phyloP scores from a whole-genome alignment of 2,329 filamentous ascomycete genomes.

The Trichoderma sp. region DNA sequence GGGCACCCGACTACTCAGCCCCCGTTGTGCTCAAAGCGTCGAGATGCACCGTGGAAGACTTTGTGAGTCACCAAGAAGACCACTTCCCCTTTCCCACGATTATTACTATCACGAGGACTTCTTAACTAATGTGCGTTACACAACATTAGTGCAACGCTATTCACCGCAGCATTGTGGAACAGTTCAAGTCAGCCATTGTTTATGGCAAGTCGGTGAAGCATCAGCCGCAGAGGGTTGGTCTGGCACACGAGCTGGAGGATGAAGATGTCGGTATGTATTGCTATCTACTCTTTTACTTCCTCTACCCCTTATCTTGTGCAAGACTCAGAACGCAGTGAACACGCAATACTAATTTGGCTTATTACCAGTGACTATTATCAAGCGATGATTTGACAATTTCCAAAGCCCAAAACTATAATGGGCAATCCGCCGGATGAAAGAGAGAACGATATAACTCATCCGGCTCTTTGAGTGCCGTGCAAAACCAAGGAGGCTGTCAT shows the following conservation, averaged over 20 bases:
- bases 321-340: background rate
- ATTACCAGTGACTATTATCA: constrained; percentile 54
- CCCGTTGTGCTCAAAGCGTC: constrained; percentile 84
- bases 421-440: constrained; percentile 3
- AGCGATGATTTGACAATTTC: constrained; percentile 50
- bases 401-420: constrained; percentile 10
- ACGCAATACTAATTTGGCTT: background rate
- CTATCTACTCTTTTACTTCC: background rate
- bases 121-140: constrained; percentile 37
- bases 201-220: constrained; percentile 99
- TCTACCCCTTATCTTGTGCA: background rate
- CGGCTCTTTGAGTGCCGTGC: background rate
- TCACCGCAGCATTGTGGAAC: constrained; percentile 91
- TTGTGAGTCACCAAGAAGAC: constrained; percentile 60
- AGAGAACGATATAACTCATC: background rate
- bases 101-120: background rate
- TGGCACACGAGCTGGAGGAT: constrained; percentile 86
- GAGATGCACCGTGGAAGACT: constrained; percentile 91
- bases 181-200: constrained; percentile 93
- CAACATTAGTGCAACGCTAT: constrained; percentile 82
- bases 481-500: background rate
- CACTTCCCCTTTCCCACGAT: background rate
- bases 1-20: constrained; percentile 83
- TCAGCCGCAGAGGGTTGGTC: constrained; percentile 91
- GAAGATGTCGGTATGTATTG: constrained; percentile 87